A percentile compares a stretch with the other conserved stretches of the same genome.
Conservation (phyloP, 805 yeast genomes). For the Wickerhamiella slavikovae region DNA sequence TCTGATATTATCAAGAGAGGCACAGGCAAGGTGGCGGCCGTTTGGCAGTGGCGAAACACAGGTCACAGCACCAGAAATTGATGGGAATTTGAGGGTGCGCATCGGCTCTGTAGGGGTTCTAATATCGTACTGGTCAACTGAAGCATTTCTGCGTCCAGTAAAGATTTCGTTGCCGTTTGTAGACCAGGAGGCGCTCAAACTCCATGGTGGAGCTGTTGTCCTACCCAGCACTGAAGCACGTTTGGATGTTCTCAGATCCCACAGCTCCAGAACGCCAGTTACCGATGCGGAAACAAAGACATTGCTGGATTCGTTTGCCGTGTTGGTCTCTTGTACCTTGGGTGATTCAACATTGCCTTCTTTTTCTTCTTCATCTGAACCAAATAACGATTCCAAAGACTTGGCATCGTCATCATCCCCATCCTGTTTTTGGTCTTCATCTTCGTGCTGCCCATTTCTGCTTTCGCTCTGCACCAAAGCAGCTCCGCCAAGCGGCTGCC, state of each 20-base stretch:
- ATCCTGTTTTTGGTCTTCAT: too few species aligned
- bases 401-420: slow-evolving; percentile 11
- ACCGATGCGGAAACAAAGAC: slow-evolving; percentile 62
- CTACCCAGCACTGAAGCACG: slow-evolving; percentile 34
- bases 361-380: slow-evolving; percentile 27
- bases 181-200: slow-evolving; percentile 71
- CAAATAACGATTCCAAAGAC: slow-evolving; percentile 33
- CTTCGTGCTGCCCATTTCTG: too few species aligned
- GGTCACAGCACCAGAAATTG: slow-evolving; percentile 78
- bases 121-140: slow-evolving; percentile 38
- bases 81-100: slow-evolving; percentile 52
- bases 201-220: slow-evolving; percentile 76
- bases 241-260: slow-evolving; percentile 47
- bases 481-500: slow-evolving; percentile 20
- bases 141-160: slow-evolving; percentile 77
- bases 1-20: slow-evolving; percentile 76
- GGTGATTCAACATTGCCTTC: slow-evolving; percentile 16
- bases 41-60: slow-evolving; percentile 66
- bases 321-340: slow-evolving; percentile 14
- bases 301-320: slow-evolving; percentile 4
- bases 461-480: not conserved
- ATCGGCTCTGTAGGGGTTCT: slow-evolving; percentile 25
- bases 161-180: slow-evolving; percentile 56
- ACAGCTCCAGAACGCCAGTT: slow-evolving; percentile 60
- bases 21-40: slow-evolving; percentile 60